Evolutionary conservation across 495 filamentous ascomycete genomes (phyloP), one percentile per base, ranked within the genome.

Genomic region (Endocarpon pusillum): DNA sequence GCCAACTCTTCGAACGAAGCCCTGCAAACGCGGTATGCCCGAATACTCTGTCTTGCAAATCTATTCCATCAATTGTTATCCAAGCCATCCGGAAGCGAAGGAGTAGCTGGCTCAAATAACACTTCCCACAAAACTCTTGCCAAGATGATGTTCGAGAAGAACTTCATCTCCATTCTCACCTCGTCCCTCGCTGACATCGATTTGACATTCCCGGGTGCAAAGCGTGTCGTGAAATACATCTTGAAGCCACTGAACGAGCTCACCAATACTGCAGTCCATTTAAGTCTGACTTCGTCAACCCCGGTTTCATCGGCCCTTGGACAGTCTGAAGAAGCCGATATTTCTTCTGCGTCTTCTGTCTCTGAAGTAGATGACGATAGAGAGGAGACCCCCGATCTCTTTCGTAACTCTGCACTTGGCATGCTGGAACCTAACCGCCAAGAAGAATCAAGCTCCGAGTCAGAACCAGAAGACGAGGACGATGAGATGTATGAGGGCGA

Each of bases 111-210:
- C 14, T 47, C 28, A 17, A 42, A 38, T 21, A 44, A 36, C 19
- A 53, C 59, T 20, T 61, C 65, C 8, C 58, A 58, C 7, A 71
- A 75, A 45, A 80, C 87, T 41, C 67, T 99, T 39, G 80, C 78
- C 12, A 84, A 79, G 45, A 71, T 94, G 24, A 99, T 99, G 89
- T 94, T 92, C 42, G 91, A 96, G 54, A 96, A 94, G 50, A 81
- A 87, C 35, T 96, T 89, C 52, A 82, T 96, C 34, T 61, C 75
- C 17, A 72, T 83, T 3, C 57, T 99, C 25, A 94, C 87, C 3
- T 65, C 71, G n/a, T 92, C 91, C 6, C 80, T 96, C 43, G 84
- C 89, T 9, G 89, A 99, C 42, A 77, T 99, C 36, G 89, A 99
- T 47, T 69, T 96, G 34, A 93, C 91, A 41, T 93, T 86, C 55